Evolutionary conservation across 768 basidiomycete species (phyloP).

Genomic region (Dentipellis fragilis): DNA sequence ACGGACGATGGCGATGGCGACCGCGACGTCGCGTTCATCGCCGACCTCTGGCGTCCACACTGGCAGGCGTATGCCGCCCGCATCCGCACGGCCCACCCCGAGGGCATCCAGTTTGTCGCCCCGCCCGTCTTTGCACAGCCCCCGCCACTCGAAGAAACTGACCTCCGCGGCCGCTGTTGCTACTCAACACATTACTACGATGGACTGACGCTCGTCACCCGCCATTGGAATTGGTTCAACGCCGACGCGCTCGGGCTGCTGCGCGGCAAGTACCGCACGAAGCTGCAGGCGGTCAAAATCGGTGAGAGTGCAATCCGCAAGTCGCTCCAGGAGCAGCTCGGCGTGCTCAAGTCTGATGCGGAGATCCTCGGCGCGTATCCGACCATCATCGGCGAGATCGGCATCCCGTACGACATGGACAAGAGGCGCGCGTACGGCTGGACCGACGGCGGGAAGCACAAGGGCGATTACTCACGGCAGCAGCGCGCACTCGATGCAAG

Average conservation of each 20-base stretch:
- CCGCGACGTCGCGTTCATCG: constrained; percentile 51
- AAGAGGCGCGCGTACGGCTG: constrained; percentile 75
- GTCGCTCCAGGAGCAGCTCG: constrained; percentile 75
- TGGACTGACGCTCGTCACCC: constrained; percentile 84
- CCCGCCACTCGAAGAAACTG: constrained; percentile 45
- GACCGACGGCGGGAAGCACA: constrained; percentile 51
- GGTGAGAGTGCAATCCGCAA: constrained; percentile 79
- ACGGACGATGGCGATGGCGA: constrained; percentile 20
- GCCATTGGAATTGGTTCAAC: constrained; percentile 93
- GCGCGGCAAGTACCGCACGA: constrained; percentile 64
- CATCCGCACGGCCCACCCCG: constrained; percentile 62
- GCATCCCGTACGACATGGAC: constrained; percentile 93
- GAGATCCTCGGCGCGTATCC: constrained; percentile 63
- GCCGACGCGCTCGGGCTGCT: constrained; percentile 91
- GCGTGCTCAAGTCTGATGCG: constrained; percentile 66
- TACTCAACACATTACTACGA: constrained; percentile 91
- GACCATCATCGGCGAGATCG: constrained; percentile 92
- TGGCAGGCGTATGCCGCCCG: constrained; percentile 43
- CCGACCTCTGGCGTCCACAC: constrained; percentile 75
- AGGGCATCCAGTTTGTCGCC: constrained; percentile 83
- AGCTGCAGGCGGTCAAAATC: constrained; percentile 64
- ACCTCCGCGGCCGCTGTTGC: constrained; percentile 53
- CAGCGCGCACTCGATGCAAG: constrained; percentile 84
- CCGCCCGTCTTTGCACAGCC: constrained; percentile 85
- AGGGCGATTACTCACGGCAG: constrained; percentile 70